Evolutionary conservation across 495 filamentous ascomycete species (phyloP), one percentile per base, ranked within the genome.

Genomic region (Hypoxylon crocopeplum): DNA sequence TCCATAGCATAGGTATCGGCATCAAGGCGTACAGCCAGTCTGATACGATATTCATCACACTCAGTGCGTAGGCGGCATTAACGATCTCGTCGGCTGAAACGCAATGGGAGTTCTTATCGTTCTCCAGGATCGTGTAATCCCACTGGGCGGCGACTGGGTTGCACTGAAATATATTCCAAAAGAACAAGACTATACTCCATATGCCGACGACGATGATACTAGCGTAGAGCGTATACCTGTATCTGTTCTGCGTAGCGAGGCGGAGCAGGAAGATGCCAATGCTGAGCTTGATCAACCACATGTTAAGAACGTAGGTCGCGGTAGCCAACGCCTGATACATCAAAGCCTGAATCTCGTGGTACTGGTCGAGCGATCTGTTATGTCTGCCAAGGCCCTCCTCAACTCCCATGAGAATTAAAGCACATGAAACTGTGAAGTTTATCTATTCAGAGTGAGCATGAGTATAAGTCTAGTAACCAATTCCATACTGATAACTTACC

Each of bases 261-360:
- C 75, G 75, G 5, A 76, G 65, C 25, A 77, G 69, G 44, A 77
- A 77, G 16, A 74, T 59, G n/a, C 69, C 75, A 38, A 77, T 75
- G 57, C 71, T 74, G 11, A 77, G 58, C 59, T 77, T 77, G 64
- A 77, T 76, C 62, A 75, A 68, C 72, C 71, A 74, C 75, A 77
- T 77, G 55, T 73, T 70, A 6, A 57, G 47, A 16, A 77, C 52
- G 29, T 77, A 77, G 4, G 72, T 61, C 3, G 69, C 68, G 5
- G 72, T 74, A 5, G 73, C 69, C 1, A 77, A 49, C 1, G 71
- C 69, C 64, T 77, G 75, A 50, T 68, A 76, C 69, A 72, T 59
- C 27, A 59, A 49, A 13, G 71, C 72, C 32, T 72, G 34, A 7
- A 75, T 72, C 66, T 75, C 62, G 24, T 69, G 22, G n/a, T 46